phyloP scores from a whole-genome alignment of 176 grass and related monocot genomes.

The Luzula sylvatica region DNA sequence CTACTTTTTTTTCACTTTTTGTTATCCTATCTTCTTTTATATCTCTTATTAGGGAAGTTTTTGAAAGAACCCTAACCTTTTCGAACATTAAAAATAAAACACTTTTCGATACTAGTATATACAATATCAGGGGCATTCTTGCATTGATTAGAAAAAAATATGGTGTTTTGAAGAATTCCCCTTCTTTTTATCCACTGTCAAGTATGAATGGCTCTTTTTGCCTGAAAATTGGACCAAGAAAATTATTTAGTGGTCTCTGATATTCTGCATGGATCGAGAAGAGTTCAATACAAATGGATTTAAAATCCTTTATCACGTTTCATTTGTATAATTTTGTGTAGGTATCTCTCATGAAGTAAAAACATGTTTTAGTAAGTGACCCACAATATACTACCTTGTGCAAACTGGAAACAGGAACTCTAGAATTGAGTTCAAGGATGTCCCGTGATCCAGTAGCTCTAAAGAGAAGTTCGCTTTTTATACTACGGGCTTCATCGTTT shows the following conservation, averaged over 20 bases:
- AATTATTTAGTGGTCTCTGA: conserved; percentile 10
- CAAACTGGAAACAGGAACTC: neutral
- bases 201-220: conserved; percentile 9
- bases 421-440: conserved; percentile 1
- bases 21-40: conserved; percentile 7
- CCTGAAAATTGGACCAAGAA: neutral
- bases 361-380: too few relatives aligned
- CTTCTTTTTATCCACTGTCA: neutral
- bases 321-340: neutral
- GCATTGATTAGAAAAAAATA: too few relatives aligned
- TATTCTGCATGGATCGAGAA: conserved; percentile 6
- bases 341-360: neutral
- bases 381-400: too few relatives aligned
- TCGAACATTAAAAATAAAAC: too few relatives aligned
- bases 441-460: conserved; percentile 23
- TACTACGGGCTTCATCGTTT: neutral
- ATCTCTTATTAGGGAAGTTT: too few relatives aligned
- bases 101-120: too few relatives aligned
- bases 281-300: neutral
- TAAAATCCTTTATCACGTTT: neutral
- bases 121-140: too few relatives aligned
- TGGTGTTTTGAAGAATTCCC: too few relatives aligned
- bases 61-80: too few relatives aligned
- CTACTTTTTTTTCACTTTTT: conserved; percentile 17
- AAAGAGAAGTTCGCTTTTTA: conserved; percentile 16